Base-by-base conservation (phyloP, 2,329 filamentous ascomycete genomes). In the Xenosphaeropsis pyriputrescens region DNA sequence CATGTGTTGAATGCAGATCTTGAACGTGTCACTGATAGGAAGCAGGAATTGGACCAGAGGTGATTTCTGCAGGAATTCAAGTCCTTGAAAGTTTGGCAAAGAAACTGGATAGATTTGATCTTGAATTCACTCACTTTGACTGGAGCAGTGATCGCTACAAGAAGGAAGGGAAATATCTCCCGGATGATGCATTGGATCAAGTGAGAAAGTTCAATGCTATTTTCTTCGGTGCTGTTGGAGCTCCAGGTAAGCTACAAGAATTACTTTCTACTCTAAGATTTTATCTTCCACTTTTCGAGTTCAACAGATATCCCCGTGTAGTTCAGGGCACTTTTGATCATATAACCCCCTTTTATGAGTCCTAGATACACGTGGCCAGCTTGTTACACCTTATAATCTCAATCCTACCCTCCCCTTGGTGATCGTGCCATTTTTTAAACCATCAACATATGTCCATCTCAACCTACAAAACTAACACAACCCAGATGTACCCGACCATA, bases 101-200 rank as follows among this genome's bases (percentile, higher is more conserved):
- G 26, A 59, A 66, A 2, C 57, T 75, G 2, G 62, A 68, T 30
- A 65, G 67, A 0, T 83, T 84, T 53, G 60, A 66, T 7, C 59
- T 84, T 1, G 57, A 71, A 9, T 82, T 81, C 49, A 60, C 64
- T 34, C 56, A 74, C 47, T 72, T 70, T 43, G 68, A 74, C 48
- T 78, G 72, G 73, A 68, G 65, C 38, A 72, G 67, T 5, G 66
- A 70, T 22, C 66, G 61, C 0, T 78, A 74, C 55, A 73, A 72
- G 48, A 62, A 64, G 43, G 66, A 62, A 2, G 72, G 73, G 7
- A 63, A 67, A 43, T 78, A 76, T 46, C 69, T 77, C 3, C 71
- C 73, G 0, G 67, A 72, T 31, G 68, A 66, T 33, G 71, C 67
- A 2, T 57, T 77, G 1, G 67, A 72, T 6, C 49, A 60, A 29